Evolutionary conservation across 73 alveolate genomes (phyloP).

Genomic region (Tetrahymena borealis): DNA sequence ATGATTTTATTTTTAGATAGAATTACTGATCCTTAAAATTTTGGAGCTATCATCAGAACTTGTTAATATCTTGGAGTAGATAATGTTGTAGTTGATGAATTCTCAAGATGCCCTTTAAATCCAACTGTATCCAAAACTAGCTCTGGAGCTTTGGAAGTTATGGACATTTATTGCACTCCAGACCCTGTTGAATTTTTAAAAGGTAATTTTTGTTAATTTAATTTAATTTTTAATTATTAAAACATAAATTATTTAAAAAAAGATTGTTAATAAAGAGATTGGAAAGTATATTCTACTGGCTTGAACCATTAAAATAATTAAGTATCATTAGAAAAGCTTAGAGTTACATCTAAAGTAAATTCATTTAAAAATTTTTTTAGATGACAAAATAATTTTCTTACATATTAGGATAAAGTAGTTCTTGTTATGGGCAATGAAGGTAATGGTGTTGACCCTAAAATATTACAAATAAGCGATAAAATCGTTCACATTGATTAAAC

Average conservation of each 20-base stretch:
- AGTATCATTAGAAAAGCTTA: background rate
- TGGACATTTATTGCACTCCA: slow-evolving; percentile 41
- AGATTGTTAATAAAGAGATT: slow-evolving; percentile 10
- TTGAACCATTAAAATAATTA: background rate
- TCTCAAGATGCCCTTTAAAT: slow-evolving; percentile 51
- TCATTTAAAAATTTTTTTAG: background rate
- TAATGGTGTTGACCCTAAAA: slow-evolving; percentile 9
- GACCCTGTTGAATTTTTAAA: background rate
- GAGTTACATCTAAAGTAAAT: background rate
- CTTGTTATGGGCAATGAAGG: slow-evolving; percentile 29
- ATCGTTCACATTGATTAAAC: background rate
- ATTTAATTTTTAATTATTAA: background rate
- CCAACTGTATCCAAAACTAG: slow-evolving; percentile 69
- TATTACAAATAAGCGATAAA: slow-evolving; percentile 8
- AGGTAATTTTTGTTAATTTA: background rate
- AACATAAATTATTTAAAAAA: background rate
- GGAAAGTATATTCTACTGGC: background rate
- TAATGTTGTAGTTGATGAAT: slow-evolving; percentile 45
- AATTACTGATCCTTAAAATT: slow-evolving; percentile 67
- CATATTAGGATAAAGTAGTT: background rate
- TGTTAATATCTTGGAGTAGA: slow-evolving; percentile 60
- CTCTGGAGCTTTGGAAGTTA: slow-evolving; percentile 67
- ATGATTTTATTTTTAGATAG: slow-evolving; percentile 46
- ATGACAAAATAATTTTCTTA: background rate
- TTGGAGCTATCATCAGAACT: slow-evolving; percentile 64